Evolutionary conservation across 768 basidiomycete species (phyloP).

Genomic region (Auriscalpium microsporum): DNA sequence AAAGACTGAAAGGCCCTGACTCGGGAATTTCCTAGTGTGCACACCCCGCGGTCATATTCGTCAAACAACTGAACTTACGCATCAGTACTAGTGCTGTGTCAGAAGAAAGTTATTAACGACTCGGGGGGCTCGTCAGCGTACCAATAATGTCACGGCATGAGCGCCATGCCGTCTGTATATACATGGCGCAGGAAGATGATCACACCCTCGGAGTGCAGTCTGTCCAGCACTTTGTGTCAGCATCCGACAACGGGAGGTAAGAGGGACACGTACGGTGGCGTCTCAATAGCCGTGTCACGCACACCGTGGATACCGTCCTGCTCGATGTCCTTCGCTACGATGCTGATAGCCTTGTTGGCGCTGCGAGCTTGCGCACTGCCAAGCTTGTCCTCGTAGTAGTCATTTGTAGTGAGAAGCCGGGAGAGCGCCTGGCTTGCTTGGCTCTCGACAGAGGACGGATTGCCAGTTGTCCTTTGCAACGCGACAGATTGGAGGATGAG

Average conservation of each 20-base stretch:
- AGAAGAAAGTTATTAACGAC: too few relatives aligned
- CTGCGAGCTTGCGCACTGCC: slow-evolving; percentile 32
- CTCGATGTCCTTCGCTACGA: slow-evolving; percentile 54
- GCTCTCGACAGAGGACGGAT: slow-evolving; percentile 16
- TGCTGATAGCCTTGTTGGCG: slow-evolving; percentile 48
- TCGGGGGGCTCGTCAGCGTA: neutral
- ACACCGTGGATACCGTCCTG: slow-evolving; percentile 45
- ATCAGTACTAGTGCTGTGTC: too few relatives aligned
- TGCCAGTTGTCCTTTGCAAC: slow-evolving; percentile 8
- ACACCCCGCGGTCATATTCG: too few relatives aligned
- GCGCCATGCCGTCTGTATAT: slow-evolving; percentile 13
- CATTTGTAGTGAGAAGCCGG: slow-evolving; percentile 34
- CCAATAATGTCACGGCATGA: slow-evolving; percentile 12
- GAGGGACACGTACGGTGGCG: slow-evolving; percentile 38
- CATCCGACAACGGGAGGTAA: neutral
- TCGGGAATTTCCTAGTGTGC: too few relatives aligned
- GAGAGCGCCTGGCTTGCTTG: slow-evolving; percentile 29
- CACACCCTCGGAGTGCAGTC: slow-evolving; percentile 8
- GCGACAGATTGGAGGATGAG: slow-evolving; percentile 35
- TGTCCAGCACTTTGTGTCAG: neutral
- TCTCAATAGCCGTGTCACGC: slow-evolving; percentile 26
- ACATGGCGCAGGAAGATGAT: slow-evolving; percentile 9
- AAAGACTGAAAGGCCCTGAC: too few relatives aligned
- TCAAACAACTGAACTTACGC: too few relatives aligned
- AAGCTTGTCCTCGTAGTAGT: slow-evolving; percentile 52